Base-by-base conservation (phyloP, 2,329 filamentous ascomycete species). In the Ilyonectria destructans region DNA sequence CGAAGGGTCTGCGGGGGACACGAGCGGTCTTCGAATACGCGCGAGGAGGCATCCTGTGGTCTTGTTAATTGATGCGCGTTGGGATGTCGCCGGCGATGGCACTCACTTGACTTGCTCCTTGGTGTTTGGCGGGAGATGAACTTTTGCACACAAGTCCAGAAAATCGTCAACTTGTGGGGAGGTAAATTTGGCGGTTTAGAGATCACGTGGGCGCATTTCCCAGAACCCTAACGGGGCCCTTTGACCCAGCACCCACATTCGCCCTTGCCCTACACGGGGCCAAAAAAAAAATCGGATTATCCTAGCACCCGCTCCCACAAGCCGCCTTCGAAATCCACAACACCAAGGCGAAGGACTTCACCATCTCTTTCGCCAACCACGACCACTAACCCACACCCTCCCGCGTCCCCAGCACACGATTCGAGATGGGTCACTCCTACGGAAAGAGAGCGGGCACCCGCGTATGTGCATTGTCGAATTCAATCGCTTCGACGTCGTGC, bases 1-100 rank as follows among this genome's bases (percentile, higher is more conserved):
- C 96, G 91, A 97, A 98, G 84, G 96, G 96, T 89, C 96, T 93
- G 88, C 93, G 90, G 83, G 96, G 95, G 90, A 97, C 95, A 93
- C 97, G 97, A 86, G 97, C 97, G 90, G 96, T 99, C 94, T 99
- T 99, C 85, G 93, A 97, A 90, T 98, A 97, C 81, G 92, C 93
- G 84, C 81, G 81, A 69, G 81, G 81, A 80, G 81, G 78, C 81
- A 83, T 83, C 72, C 81, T 83, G 70, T 67, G 65, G 62, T 62
- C 54, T 69, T 75, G 75, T 81, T 77, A 80, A 75, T 77, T 66
- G 64, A 58, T 70, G 67, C 46, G 69, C 56, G 56, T 63, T 60
- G 45, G 48, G 58, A 51, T 55, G 65, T 66, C 55, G 54, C 55
- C 55, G 69, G 63, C 46, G 56, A 35, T 62, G 19, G 35, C 29